phyloP scores from a whole-genome alignment of 2,329 filamentous ascomycete genomes.

The Ceratocystis harringtonii region DNA sequence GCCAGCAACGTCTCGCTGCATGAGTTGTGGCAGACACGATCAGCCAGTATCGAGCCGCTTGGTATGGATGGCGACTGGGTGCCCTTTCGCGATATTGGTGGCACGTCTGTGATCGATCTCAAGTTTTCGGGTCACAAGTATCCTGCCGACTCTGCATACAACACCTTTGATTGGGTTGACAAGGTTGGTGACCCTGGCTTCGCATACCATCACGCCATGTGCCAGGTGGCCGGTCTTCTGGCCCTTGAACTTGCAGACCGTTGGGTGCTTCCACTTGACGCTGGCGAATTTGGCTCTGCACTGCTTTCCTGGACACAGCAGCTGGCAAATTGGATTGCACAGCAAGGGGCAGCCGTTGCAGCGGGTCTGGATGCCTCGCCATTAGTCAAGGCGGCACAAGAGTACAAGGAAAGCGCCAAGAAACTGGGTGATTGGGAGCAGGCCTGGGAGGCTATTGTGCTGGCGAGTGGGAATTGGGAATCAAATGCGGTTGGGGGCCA shows the following conservation, averaged over 20 bases:
- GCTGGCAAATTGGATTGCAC: constrained; percentile 49
- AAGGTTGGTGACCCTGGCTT: constrained; percentile 70
- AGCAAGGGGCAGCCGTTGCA: constrained; percentile 27
- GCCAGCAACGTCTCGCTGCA: constrained; percentile 54
- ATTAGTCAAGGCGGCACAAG: constrained; percentile 40
- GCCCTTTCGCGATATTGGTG: constrained; percentile 81
- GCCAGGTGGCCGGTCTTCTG: constrained; percentile 66
- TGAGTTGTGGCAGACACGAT: constrained; percentile 56
- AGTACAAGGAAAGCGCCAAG: constrained; percentile 35
- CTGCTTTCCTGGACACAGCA: constrained; percentile 51
- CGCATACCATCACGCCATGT: constrained; percentile 62
- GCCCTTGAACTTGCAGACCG: constrained; percentile 72
- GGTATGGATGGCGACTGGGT: constrained; percentile 71
- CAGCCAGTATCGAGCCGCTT: constrained; percentile 48
- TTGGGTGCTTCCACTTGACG: constrained; percentile 68
- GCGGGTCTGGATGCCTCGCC: constrained; percentile 23
- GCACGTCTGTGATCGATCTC: constrained; percentile 75
- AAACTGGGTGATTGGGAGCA: constrained; percentile 55
- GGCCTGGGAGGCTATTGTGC: constrained; percentile 58
- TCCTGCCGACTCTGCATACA: constrained; percentile 73
- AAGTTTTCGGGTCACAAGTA: constrained; percentile 53
- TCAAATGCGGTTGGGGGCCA: constrained; percentile 49
- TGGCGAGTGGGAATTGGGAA: constrained; percentile 62
- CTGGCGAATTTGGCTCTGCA: constrained; percentile 54
- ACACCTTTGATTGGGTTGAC: constrained; percentile 77